Evolutionary conservation across 129 eudicot species (phyloP), one percentile per base, ranked within the genome.

Genomic region (Ambrosia trifida): DNA sequence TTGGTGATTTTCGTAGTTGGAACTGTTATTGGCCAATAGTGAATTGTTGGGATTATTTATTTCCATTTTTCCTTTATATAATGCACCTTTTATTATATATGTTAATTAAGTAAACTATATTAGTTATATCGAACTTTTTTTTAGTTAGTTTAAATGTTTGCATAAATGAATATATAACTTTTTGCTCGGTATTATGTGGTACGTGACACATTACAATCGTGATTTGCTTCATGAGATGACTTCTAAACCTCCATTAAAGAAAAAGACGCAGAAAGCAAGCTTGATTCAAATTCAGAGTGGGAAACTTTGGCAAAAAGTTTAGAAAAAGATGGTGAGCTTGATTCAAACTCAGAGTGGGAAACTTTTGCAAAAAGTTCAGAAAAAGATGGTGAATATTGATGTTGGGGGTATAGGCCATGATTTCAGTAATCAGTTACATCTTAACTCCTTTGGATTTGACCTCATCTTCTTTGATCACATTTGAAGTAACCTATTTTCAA

Each of bases 371-470:
- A 28, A 28, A 28, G 63, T 11, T 28, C 3, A 11, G 16, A 57
- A 57, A 57, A 57, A 24, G 63, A 57, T 56, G 4, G 63, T 57
- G 36, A 56, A 20, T 56, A 10, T 56, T 28, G 35, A 20, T 4
- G 4, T n/a, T 0, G 13, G 54, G 18, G 0, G 14, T 7, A 17
- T 7, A 9, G 57, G 17, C 57, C 57, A 51, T 51, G 30, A 28
- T 51, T 51, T 51, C 30, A 51, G 5, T 24, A 24, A 24, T 24
- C 28, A 24, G 28, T 24, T 24, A 24, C 20, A 1, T 5, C 2
- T 51, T 51, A 51, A 51, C 58, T 16, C 58, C 58, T 51, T 51
- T 51, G 58, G 30, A 51, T 51, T 17, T 51, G 58, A 51, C 32
- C 60, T 53, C 20, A 40, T 40, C 24, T 51, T 54, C 13, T 54